phyloP scores from a whole-genome alignment of 176 grass and related monocot species.

The Hsuehochloa calcarea region DNA sequence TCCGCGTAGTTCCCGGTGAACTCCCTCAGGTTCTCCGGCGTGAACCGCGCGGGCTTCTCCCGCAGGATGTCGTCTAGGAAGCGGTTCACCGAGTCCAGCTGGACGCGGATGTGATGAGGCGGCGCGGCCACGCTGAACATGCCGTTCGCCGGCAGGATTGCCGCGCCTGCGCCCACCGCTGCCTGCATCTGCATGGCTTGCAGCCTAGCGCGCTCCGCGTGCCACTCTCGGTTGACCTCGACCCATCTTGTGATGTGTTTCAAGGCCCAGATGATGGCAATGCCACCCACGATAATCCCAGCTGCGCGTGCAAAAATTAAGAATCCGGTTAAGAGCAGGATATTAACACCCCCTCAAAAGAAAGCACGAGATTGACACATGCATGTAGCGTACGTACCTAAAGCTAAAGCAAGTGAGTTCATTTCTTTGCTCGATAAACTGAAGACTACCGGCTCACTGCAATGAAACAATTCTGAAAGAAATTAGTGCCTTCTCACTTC shows the following conservation, averaged over 20 bases:
- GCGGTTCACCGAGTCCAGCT: constrained; percentile 33
- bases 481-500: neutral
- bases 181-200: neutral
- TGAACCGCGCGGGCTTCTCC: constrained; percentile 49
- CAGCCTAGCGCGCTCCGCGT: constrained; percentile 30
- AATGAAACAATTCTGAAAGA: neutral
- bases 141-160: neutral
- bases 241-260: constrained; percentile 6
- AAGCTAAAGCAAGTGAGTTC: neutral
- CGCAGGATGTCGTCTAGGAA: constrained; percentile 39
- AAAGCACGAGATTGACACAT: neutral
- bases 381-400: neutral
- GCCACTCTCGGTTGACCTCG: neutral
- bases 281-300: constrained; percentile 10
- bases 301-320: neutral
- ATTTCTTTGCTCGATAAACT: neutral
- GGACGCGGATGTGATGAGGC: neutral
- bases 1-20: constrained; percentile 49
- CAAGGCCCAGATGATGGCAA: neutral
- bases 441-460: neutral
- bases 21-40: constrained; percentile 17
- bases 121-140: neutral
- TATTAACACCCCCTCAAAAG: neutral
- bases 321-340: neutral
- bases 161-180: neutral